Evolutionary conservation across 495 filamentous ascomycete genomes (phyloP).

Genomic region (Penicillium herquei): DNA sequence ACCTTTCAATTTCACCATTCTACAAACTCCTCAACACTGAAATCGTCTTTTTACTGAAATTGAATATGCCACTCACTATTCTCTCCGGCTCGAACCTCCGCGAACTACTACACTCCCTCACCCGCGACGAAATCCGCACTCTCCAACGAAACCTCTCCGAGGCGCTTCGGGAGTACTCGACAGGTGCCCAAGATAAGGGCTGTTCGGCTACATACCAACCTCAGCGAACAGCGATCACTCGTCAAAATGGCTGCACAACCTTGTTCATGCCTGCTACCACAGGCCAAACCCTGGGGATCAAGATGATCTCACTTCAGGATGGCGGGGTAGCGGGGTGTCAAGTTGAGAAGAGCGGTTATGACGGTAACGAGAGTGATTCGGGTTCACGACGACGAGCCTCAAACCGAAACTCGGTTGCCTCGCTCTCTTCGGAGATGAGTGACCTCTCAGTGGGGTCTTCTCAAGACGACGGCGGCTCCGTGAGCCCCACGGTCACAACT

Average conservation of each 20-base stretch:
- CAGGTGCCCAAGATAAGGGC: conserved; percentile 57
- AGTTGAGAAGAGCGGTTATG: conserved; percentile 22
- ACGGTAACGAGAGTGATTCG: conserved; percentile 17
- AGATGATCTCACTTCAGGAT: conserved; percentile 57
- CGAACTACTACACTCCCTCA: conserved; percentile 68
- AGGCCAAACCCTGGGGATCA: conserved; percentile 57
- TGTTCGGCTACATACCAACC: conserved; percentile 71
- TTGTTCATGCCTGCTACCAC: conserved; percentile 87
- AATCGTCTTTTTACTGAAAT: neutral
- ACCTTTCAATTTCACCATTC: neutral
- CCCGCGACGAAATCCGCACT: conserved; percentile 60
- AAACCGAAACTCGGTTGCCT: conserved; percentile 33
- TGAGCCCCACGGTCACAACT: conserved; percentile 20
- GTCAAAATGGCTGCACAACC: conserved; percentile 72
- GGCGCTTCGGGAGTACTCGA: conserved; percentile 81
- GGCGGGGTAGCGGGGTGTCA: conserved; percentile 34
- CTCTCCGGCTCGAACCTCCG: conserved; percentile 71
- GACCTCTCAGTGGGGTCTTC: conserved; percentile 38
- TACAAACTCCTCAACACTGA: neutral
- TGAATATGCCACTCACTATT: conserved; percentile 70
- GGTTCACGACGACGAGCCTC: conserved; percentile 13
- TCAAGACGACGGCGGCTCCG: conserved; percentile 27
- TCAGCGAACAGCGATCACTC: conserved; percentile 66
- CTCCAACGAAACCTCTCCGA: conserved; percentile 66
- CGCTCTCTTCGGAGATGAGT: conserved; percentile 40